A percentile compares a stretch with the other conserved stretches of the same genome.
phyloP scores from a whole-genome alignment of 2,329 filamentous ascomycete genomes.

The Alternaria metachromatica region DNA sequence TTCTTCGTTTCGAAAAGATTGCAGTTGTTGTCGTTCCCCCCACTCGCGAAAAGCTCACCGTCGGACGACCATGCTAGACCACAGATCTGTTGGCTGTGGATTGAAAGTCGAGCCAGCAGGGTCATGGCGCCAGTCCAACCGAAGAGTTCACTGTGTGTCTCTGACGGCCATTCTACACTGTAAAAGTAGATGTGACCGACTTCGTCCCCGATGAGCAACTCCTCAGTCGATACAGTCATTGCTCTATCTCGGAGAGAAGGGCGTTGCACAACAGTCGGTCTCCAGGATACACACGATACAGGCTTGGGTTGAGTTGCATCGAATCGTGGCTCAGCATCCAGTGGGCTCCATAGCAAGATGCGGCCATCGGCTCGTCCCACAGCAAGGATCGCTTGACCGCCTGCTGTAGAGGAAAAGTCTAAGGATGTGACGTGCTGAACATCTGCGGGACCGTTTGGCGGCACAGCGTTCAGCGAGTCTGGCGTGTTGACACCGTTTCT shows the following conservation, averaged over 20 bases:
- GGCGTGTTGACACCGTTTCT: constrained; percentile 67
- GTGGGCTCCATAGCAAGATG: constrained; percentile 78
- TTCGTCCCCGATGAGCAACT: constrained; percentile 87
- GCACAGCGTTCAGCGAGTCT: constrained; percentile 61
- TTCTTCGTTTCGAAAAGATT: constrained; percentile 76
- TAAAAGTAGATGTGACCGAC: constrained; percentile 85
- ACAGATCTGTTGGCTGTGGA: constrained; percentile 90
- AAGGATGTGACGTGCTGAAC: constrained; percentile 74
- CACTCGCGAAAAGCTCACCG: constrained; percentile 80
- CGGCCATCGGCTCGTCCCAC: constrained; percentile 80
- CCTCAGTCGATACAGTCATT: constrained; percentile 71
- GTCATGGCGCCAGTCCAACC: constrained; percentile 81
- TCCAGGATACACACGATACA: constrained; percentile 83
- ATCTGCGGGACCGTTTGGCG: constrained; percentile 35
- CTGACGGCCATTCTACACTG: constrained; percentile 78
- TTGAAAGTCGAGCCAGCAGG: constrained; percentile 75
- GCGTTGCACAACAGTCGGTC: constrained; percentile 65
- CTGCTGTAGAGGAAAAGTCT: constrained; percentile 84
- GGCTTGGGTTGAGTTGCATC: constrained; percentile 73
- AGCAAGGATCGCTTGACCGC: constrained; percentile 80
- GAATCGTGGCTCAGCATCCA: constrained; percentile 74
- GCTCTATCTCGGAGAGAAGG: constrained; percentile 58
- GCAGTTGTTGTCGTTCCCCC: constrained; percentile 91
- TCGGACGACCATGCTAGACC: constrained; percentile 86
- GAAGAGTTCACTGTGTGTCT: constrained; percentile 68